Conservation (phyloP, 2,329 filamentous ascomycete genomes). For the Leptographium flavum region DNA sequence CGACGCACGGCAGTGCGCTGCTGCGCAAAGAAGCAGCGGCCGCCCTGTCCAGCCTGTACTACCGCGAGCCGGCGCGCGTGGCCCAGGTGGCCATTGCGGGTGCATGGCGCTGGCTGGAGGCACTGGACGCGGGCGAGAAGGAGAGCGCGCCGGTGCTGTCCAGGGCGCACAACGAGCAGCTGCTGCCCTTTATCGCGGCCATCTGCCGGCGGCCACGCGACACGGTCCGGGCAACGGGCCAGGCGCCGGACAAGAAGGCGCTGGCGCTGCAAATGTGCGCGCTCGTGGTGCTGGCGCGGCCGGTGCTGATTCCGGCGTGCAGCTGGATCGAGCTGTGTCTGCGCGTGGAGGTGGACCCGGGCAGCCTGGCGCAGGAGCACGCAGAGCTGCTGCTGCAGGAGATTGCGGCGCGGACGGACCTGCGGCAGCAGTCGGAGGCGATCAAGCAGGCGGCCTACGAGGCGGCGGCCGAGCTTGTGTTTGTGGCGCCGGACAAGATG, state of each 20-base stretch:
- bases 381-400: constrained; percentile 52
- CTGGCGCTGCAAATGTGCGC: constrained; percentile 60
- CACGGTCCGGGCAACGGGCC: constrained; percentile 23
- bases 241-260: constrained; percentile 28
- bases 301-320: constrained; percentile 60
- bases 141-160: constrained; percentile 56
- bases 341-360: constrained; percentile 68
- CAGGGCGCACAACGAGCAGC: constrained; percentile 48
- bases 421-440: constrained; percentile 29
- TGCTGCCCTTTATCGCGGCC: constrained; percentile 46
- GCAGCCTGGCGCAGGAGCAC: constrained; percentile 53
- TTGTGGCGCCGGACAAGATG: constrained; percentile 76
- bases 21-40: constrained; percentile 49
- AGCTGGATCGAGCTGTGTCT: constrained; percentile 87
- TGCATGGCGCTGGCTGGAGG: constrained; percentile 66
- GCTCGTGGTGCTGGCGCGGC: constrained; percentile 63
- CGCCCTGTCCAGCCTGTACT: constrained; percentile 51
- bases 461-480: constrained; percentile 80
- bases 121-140: constrained; percentile 56
- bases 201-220: constrained; percentile 49
- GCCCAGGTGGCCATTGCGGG: constrained; percentile 53
- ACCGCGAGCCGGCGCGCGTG: constrained; percentile 39
- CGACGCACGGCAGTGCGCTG: constrained; percentile 42
- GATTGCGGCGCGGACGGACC: constrained; percentile 37
- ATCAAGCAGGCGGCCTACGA: constrained; percentile 62